Percentiles rank a stretch among this genome's conserved stretches.
phyloP scores from a whole-genome alignment of 2,329 filamentous ascomycete genomes.

The Thelonectria olida region DNA sequence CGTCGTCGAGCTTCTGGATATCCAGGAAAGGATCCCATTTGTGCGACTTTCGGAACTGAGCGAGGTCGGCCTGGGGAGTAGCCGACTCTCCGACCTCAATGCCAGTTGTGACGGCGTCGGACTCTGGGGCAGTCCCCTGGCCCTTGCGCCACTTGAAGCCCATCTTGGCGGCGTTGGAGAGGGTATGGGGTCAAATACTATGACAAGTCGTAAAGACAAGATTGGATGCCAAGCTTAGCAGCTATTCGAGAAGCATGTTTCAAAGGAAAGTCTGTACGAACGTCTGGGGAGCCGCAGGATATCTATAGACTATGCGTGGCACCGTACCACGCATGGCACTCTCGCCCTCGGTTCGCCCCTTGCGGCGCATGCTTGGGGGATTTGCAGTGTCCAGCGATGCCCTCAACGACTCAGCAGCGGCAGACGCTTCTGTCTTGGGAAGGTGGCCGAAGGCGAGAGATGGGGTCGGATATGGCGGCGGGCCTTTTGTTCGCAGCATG shows the following conservation, averaged over 20 bases:
- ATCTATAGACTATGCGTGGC: not conserved
- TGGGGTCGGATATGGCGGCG: not conserved
- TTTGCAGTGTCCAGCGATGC: not conserved
- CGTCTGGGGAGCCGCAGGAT: not conserved
- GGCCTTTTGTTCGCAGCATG: not conserved
- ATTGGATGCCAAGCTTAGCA: not conserved
- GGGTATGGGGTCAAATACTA: too few relatives aligned
- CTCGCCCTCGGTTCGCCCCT: not conserved
- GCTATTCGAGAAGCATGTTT: not conserved
- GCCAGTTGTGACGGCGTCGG: slow-evolving; percentile 49
- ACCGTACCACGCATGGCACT: not conserved
- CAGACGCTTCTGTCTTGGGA: not conserved
- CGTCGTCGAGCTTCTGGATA: slow-evolving; percentile 66
- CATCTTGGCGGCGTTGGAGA: not conserved
- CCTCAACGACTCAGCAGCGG: not conserved
- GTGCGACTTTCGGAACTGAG: slow-evolving; percentile 67
- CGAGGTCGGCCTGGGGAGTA: slow-evolving; percentile 54
- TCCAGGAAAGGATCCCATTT: slow-evolving; percentile 72
- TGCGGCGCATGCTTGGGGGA: not conserved
- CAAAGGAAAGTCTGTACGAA: not conserved
- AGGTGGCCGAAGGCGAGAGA: not conserved
- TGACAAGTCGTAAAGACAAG: not conserved
- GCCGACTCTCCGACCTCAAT: slow-evolving; percentile 40
- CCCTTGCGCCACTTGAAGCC: slow-evolving; percentile 46
- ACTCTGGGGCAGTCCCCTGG: slow-evolving; percentile 53